Base-by-base conservation (phyloP, 495 filamentous ascomycete genomes). In the Cercophora scortea region DNA sequence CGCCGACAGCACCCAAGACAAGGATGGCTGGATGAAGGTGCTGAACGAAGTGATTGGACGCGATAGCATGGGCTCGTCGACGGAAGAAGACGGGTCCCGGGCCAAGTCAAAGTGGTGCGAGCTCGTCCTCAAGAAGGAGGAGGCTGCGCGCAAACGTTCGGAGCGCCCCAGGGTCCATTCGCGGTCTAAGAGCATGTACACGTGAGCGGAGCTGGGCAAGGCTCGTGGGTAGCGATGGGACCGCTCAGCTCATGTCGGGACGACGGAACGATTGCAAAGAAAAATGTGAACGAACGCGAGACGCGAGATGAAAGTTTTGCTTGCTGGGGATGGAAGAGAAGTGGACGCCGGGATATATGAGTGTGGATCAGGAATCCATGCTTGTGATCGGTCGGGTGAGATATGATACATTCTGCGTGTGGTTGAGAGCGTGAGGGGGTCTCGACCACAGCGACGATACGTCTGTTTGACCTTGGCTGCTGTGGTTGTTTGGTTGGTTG, bases 1-100 rank as follows among this genome's bases (percentile, higher is more conserved):
- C 58, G 94, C 93, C 56, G 93, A 98, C 67, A 89, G 79, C 36
- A 74, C 81, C 1, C 79, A 77, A 45, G 85, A 89, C 58, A 98
- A 98, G 67, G 87, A 94, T 12, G 88, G 81, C 48, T 98, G 93
- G 93, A 92, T 98, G 82, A 84, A 84, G 56, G 88, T 89, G 13
- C 82, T 98, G n/a, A 76, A 76, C 1, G 88, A 96, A 45, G 83
- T 87, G 25, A 84, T 95, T 17, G 90, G 90, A 58, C 71, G 87
- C 77, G 59, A 73, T 51, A 43, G 68, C 51, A 42, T 63, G 56
- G 51, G 66, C 7, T 61, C 64, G 4, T 67, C 66, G 18, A 61
- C 65, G 52, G 55, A 71, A 59, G 19, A 70, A 55, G 61, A 71
- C 55, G 63, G 75, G 59, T 54, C 69, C 3, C 67, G 61, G 18